Conservation (phyloP, 164 flowering plant genomes). For the Amborella trichopoda region DNA sequence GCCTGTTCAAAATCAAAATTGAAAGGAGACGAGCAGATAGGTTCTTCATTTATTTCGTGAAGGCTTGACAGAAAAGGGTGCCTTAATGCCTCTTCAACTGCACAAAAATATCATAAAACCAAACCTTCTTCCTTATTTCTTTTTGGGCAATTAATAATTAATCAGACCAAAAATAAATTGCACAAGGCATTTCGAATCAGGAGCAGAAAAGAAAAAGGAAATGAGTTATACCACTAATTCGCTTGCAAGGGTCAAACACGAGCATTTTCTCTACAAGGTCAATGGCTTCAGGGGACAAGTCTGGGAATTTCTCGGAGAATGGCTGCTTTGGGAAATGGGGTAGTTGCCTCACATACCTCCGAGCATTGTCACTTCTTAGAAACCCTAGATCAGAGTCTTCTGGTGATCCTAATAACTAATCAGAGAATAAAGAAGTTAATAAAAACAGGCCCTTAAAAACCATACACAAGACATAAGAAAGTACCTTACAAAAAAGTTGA, state of each 20-base stretch:
- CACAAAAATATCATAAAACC: too few relatives aligned
- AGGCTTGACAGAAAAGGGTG: conserved; percentile 68
- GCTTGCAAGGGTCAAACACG: conserved; percentile 86
- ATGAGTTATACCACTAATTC: conserved; percentile 57
- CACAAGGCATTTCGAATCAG: too few relatives aligned
- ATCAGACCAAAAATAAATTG: too few relatives aligned
- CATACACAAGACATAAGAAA: too few relatives aligned
- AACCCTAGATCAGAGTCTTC: conserved; percentile 44
- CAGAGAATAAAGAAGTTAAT: too few relatives aligned
- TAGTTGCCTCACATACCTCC: conserved; percentile 31
- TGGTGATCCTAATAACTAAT: conserved; percentile 41
- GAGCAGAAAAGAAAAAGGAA: background rate
- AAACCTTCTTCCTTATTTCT: too few relatives aligned
- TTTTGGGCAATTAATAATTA: too few relatives aligned
- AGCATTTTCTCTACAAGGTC: conserved; percentile 88
- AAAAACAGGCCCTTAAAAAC: too few relatives aligned
- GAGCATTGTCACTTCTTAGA: conserved; percentile 37
- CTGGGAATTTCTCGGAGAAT: conserved; percentile 45
- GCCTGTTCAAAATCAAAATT: conserved; percentile 68
- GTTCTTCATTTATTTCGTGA: conserved; percentile 91
- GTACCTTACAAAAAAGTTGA: too few relatives aligned
- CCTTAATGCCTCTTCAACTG: conserved; percentile 82
- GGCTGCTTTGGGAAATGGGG: conserved; percentile 38
- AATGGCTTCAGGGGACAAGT: conserved; percentile 49
- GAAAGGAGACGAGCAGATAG: conserved; percentile 64